Evolutionary conservation across 805 yeast species (phyloP).

Genomic region (Wickerhamiella kurtzmanii): DNA sequence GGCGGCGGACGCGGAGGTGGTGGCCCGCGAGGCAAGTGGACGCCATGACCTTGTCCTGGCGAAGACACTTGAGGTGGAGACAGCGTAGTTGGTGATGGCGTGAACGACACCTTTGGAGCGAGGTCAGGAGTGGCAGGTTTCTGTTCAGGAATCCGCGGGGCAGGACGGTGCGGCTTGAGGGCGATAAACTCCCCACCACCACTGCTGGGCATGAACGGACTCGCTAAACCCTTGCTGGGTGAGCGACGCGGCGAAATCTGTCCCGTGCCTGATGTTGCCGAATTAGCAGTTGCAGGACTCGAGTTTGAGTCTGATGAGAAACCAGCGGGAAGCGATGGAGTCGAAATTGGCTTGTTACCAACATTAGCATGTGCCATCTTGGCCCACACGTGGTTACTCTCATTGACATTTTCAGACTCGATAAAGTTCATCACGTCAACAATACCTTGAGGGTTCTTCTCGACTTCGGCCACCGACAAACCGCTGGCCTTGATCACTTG

Average conservation of each 20-base stretch:
- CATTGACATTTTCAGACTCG: constrained; percentile 15
- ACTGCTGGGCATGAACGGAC: constrained; percentile 6
- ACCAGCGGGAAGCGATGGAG: background rate
- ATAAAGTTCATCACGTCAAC: constrained; percentile 83
- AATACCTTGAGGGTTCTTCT: constrained; percentile 87
- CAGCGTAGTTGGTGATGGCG: constrained; percentile 2
- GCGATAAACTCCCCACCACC: background rate
- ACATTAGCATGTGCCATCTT: constrained; percentile 11
- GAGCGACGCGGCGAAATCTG: background rate
- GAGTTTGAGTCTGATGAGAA: too few species aligned
- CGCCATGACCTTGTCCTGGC: too few species aligned
- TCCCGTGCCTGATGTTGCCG: background rate
- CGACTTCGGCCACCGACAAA: constrained; percentile 73
- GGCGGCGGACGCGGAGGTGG: constrained; percentile 31
- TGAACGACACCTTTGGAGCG: background rate
- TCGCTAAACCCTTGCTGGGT: constrained; percentile 5
- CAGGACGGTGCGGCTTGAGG: constrained; percentile 21
- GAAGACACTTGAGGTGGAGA: constrained; percentile 4
- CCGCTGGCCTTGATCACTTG: constrained; percentile 72
- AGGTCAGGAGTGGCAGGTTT: background rate
- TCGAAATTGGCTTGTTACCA: constrained; percentile 19
- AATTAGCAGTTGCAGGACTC: background rate
- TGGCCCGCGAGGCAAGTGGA: constrained; percentile 20
- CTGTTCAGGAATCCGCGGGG: constrained; percentile 23
- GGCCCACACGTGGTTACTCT: constrained; percentile 11